Percentiles rank a stretch among this genome's conserved stretches.
phyloP scores from a whole-genome alignment of 345 rosid species.

The Eutrema yunnanense region DNA sequence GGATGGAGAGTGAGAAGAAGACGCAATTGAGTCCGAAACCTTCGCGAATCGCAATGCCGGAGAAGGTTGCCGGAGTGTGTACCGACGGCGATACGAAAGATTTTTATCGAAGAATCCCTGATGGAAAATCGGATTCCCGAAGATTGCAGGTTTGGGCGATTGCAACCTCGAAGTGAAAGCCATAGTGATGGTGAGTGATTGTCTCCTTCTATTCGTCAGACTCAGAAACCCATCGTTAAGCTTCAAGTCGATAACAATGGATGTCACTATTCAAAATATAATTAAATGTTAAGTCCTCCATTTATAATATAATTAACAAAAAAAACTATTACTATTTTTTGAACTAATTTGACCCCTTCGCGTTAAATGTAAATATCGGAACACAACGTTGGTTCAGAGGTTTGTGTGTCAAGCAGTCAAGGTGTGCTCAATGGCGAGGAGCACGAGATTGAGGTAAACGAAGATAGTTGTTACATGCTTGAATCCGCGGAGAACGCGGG shows the following conservation, averaged over 20 bases:
- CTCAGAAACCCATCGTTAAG: not conserved
- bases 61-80: conserved; percentile 25
- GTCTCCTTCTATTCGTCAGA: conserved; percentile 3
- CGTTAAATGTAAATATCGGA: too few species aligned
- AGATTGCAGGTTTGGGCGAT: not conserved
- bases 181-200: conserved; percentile 26
- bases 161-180: conserved; percentile 21
- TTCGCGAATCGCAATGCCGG: conserved; percentile 24
- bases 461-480: conserved; percentile 1
- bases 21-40: not conserved
- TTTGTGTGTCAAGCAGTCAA: not conserved
- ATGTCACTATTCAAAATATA: not conserved
- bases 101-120: not conserved
- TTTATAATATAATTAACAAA: too few species aligned
- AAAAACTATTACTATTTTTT: too few species aligned
- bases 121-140: not conserved
- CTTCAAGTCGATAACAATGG: conserved; percentile 24
- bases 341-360: too few species aligned
- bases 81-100: conserved; percentile 1
- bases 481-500: conserved; percentile 16
- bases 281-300: too few species aligned
- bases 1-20: not conserved
- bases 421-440: not conserved
- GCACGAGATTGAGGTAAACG: conserved; percentile 3
- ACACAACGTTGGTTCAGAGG: too few species aligned